These are phyloP conservation scores for Fonsecaea pedrosoi DNA, from an alignment of 2,329 filamentous ascomycete species.

Conservation along the genomic window DNA sequence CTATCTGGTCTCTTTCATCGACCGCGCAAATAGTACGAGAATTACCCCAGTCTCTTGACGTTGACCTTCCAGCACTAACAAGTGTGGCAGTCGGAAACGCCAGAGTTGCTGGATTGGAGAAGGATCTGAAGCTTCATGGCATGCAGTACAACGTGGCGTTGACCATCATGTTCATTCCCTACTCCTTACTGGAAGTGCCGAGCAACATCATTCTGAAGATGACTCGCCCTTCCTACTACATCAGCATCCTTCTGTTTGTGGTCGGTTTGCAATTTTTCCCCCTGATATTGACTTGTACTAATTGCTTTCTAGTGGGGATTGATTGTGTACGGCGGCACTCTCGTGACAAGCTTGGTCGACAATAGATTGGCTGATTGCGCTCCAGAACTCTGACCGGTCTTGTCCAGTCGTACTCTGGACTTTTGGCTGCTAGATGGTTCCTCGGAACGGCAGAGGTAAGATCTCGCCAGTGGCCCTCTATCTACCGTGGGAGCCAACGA, in stretches of 20 bases:
- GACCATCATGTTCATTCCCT: conserved; percentile 71
- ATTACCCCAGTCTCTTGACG: not conserved
- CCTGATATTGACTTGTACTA: too few relatives aligned
- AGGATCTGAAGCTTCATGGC: conserved; percentile 49
- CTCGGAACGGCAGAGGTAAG: conserved; percentile 50
- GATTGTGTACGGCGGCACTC: too few relatives aligned
- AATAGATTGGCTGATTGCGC: too few relatives aligned
- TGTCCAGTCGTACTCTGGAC: conserved; percentile 53
- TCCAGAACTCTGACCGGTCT: conserved; percentile 57
- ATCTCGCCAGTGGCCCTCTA: conserved; percentile 41
- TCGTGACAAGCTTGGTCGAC: too few relatives aligned
- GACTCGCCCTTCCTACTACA: conserved; percentile 34
- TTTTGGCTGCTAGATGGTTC: conserved; percentile 56
- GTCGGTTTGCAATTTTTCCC: too few relatives aligned
- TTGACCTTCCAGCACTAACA: not conserved
- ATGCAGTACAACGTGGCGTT: not conserved
- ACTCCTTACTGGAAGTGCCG: conserved; percentile 61
- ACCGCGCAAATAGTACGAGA: not conserved
- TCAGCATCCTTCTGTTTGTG: too few relatives aligned
- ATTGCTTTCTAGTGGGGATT: too few relatives aligned
- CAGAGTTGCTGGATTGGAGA: conserved; percentile 51
- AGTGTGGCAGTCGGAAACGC: conserved; percentile 52
- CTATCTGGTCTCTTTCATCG: not conserved
- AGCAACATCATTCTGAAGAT: conserved; percentile 68
- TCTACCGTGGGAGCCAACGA: too few relatives aligned